Evolutionary conservation across 148 eudicot species (phyloP).

Genomic region (Oxyria digyna): DNA sequence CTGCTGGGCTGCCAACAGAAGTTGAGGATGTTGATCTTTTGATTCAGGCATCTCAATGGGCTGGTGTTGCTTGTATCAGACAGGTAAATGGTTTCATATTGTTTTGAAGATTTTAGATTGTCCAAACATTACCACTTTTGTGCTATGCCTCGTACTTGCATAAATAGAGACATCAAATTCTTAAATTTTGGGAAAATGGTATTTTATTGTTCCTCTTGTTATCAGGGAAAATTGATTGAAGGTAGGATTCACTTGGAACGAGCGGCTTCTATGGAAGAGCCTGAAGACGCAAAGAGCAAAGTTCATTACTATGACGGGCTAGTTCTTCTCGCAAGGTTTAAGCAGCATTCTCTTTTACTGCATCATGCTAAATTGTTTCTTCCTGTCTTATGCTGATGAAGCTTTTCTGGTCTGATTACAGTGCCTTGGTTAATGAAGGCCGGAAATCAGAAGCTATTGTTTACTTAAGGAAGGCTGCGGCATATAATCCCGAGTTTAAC

Average conservation of each 20-base stretch:
- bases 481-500: slow-evolving; percentile 35
- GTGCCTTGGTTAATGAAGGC: slow-evolving; percentile 40
- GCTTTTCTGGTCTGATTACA: slow-evolving; percentile 13
- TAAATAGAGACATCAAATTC: not conserved
- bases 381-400: not conserved
- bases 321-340: slow-evolving; percentile 53
- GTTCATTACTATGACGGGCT: slow-evolving; percentile 65
- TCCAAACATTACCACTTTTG: not conserved
- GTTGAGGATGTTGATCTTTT: slow-evolving; percentile 48
- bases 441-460: slow-evolving; percentile 53
- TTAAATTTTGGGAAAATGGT: not conserved
- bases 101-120: not conserved
- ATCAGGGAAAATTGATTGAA: slow-evolving; percentile 51
- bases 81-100: slow-evolving; percentile 30
- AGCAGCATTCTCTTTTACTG: not conserved
- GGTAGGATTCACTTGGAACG: slow-evolving; percentile 64
- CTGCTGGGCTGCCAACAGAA: slow-evolving; percentile 33
- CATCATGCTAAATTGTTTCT: not conserved
- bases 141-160: not conserved
- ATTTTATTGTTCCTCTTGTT: not conserved
- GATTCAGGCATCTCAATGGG: slow-evolving; percentile 58
- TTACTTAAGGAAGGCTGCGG: slow-evolving; percentile 35
- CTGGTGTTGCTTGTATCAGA: slow-evolving; percentile 42
- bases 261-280: slow-evolving; percentile 52
- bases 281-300: slow-evolving; percentile 49